Conservation (phyloP, 2,329 filamentous ascomycete species). For the Knoxdaviesia proteae region DNA sequence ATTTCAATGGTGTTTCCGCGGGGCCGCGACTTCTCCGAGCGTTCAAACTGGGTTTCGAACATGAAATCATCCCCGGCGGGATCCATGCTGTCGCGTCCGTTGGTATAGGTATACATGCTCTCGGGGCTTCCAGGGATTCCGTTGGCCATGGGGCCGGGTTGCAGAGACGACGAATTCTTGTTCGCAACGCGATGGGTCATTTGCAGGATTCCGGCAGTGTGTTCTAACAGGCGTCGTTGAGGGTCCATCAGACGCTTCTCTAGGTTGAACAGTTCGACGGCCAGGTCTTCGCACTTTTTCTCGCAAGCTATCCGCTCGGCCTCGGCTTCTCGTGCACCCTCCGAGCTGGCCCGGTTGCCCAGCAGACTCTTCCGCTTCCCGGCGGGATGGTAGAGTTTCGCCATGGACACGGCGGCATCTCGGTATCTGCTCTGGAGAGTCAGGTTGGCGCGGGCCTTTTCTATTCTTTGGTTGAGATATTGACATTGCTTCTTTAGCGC, state of each 20-base stretch:
- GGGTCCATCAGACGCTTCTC: conserved; percentile 59
- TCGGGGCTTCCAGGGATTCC: conserved; percentile 56
- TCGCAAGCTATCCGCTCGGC: conserved; percentile 55
- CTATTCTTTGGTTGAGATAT: conserved; percentile 53
- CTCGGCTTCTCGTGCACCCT: conserved; percentile 41
- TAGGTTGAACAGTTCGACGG: conserved; percentile 57
- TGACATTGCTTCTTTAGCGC: conserved; percentile 72
- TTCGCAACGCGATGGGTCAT: conserved; percentile 67
- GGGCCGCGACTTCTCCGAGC: conserved; percentile 26
- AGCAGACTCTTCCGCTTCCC: conserved; percentile 28
- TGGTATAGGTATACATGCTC: conserved; percentile 50
- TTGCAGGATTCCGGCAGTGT: conserved; percentile 82
- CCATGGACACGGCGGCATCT: conserved; percentile 76
- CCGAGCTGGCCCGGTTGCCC: conserved; percentile 25
- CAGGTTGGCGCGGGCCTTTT: conserved; percentile 63
- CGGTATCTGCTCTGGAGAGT: conserved; percentile 83
- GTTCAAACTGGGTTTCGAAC: conserved; percentile 25
- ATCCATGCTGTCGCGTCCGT: conserved; percentile 37
- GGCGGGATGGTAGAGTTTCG: conserved; percentile 53
- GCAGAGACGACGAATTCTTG: conserved; percentile 15
- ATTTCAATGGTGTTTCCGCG: conserved; percentile 30
- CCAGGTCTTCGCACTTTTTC: conserved; percentile 68
- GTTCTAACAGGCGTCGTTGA: conserved; percentile 59
- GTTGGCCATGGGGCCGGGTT: conserved; percentile 19
- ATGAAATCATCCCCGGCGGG: conserved; percentile 46